phyloP scores from a whole-genome alignment of 495 filamentous ascomycete species.

The Chaetomium fimeti region DNA sequence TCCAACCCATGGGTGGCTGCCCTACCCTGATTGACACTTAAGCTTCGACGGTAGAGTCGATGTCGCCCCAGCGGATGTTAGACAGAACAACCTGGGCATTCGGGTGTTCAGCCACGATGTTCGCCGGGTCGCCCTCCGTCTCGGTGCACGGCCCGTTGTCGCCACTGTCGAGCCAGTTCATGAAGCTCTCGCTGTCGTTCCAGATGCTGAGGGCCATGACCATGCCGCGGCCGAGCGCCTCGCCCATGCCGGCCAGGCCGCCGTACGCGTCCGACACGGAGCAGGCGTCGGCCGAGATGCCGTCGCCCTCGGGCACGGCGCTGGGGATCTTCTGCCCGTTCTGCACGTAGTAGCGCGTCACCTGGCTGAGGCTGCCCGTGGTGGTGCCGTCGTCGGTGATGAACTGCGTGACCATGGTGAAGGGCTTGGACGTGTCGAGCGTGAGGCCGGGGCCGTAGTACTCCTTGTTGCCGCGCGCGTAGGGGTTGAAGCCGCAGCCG shows the following conservation, averaged over 20 bases:
- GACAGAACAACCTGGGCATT: conserved; percentile 57
- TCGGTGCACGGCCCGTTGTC: conserved; percentile 60
- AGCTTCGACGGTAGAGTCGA: conserved; percentile 48
- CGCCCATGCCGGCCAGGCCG: conserved; percentile 58
- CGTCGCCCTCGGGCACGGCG: conserved; percentile 39
- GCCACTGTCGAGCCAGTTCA: conserved; percentile 63
- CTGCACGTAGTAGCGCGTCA: conserved; percentile 62
- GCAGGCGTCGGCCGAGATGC: conserved; percentile 59
- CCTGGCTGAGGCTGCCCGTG: conserved; percentile 53
- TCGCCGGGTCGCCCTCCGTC: conserved; percentile 49
- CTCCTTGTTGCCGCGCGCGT: conserved; percentile 45
- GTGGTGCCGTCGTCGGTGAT: conserved; percentile 50
- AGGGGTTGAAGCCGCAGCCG: conserved; percentile 64
- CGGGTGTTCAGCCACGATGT: conserved; percentile 46
- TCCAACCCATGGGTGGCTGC: no score
- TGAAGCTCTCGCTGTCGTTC: conserved; percentile 57
- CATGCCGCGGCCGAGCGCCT: conserved; percentile 60
- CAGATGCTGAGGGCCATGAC: conserved; percentile 65
- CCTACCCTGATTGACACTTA: no score
- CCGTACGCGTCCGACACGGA: conserved; percentile 54
- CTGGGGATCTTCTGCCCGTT: conserved; percentile 54
- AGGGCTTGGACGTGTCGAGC: conserved; percentile 59
- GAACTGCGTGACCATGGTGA: conserved; percentile 71
- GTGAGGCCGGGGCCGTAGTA: conserved; percentile 57
- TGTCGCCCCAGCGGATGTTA: conserved; percentile 65